phyloP scores from a whole-genome alignment of 352 stramenopile genomes.

The Pythium insidiosum region DNA sequence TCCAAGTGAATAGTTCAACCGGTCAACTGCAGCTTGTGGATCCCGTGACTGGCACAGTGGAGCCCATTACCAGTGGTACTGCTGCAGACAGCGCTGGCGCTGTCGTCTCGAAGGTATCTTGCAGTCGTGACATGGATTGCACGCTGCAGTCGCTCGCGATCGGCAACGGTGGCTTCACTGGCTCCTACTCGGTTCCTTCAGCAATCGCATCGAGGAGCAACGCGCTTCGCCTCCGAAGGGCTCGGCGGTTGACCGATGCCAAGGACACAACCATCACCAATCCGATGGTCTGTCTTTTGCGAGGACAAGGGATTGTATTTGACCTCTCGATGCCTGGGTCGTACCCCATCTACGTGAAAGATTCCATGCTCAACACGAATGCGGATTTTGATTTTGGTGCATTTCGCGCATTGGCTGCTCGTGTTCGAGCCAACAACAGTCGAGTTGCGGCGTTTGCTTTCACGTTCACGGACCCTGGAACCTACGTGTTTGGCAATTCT shows the following conservation, averaged over 20 bases:
- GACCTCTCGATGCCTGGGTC: slow-evolving; percentile 66
- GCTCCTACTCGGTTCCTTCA: slow-evolving; percentile 48
- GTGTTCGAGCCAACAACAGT: slow-evolving; percentile 46
- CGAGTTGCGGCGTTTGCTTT: slow-evolving; percentile 81
- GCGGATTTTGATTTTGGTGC: slow-evolving; percentile 85
- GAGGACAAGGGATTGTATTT: slow-evolving; percentile 84
- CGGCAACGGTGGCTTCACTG: slow-evolving; percentile 38
- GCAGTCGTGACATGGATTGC: slow-evolving; percentile 20
- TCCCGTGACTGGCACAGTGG: slow-evolving; percentile 22
- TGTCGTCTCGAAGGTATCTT: slow-evolving; percentile 55
- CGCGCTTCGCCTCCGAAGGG: too few species aligned
- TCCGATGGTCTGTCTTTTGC: slow-evolving; percentile 81
- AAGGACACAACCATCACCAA: slow-evolving; percentile 54
- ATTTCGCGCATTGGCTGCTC: slow-evolving; percentile 68
- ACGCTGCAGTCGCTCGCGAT: slow-evolving; percentile 53
- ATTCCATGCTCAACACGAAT: slow-evolving; percentile 94
- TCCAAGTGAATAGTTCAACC: slow-evolving; percentile 42
- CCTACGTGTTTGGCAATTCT: slow-evolving; percentile 87
- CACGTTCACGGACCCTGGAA: slow-evolving; percentile 75
- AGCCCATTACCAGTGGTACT: too few species aligned
- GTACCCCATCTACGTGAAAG: slow-evolving; percentile 92
- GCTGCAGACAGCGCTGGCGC: slow-evolving; percentile 7
- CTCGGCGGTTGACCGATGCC: too few species aligned
- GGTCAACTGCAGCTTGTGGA: slow-evolving; percentile 8
- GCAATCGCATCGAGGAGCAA: too few species aligned